Evolutionary conservation across 169 alveolate species (phyloP), one percentile per base, ranked within the genome.

Genomic region (Plasmodium yoelii): DNA sequence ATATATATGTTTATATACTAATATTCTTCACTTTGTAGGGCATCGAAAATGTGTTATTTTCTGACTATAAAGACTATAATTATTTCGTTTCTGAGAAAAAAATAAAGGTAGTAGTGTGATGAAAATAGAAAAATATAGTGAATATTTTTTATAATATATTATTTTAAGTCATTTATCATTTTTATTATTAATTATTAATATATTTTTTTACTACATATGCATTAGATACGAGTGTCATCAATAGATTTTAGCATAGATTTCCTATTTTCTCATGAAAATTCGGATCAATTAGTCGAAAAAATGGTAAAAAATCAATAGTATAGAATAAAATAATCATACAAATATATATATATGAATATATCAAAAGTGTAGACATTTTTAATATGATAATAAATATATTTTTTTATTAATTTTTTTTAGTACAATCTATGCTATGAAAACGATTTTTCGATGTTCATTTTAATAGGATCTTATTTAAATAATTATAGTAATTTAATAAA

Each of bases 181-280:
- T 12, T 22, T 26, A 24, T 18, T 44, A 47, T 44, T 73, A 59
- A 24, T 18, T 44, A 47, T 44, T 73, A 59, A 18, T 39, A 60
- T 34, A 3, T 74, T 28, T 53, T 42, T 47, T 9, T 24, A 56
- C 51, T 47, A 39, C 46, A 1, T 44, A 53, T 24, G 28, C 28
- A 19, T 69, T 64, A 84, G 91, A 69, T 84, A 61, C 68, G 91
- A 84, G 46, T 57, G 26, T 70, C 87, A 13, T 84, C 91, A n/a
- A 68, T 84, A 69, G 91, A 84, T 84, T 84, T 84, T 84, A 84
- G 91, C 18, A 68, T 84, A 39, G 86, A 84, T 59, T 46, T 70
- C 18, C 51, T 84, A 59, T 28, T 84, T 57, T 47, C 87, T n/a
- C 9, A 84, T 69, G 87, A 84, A 51, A 69, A 84, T 44, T 47